phyloP scores from a whole-genome alignment of 1,284 basidiomycete genomes.

The Cryptococcus amylolentus region DNA sequence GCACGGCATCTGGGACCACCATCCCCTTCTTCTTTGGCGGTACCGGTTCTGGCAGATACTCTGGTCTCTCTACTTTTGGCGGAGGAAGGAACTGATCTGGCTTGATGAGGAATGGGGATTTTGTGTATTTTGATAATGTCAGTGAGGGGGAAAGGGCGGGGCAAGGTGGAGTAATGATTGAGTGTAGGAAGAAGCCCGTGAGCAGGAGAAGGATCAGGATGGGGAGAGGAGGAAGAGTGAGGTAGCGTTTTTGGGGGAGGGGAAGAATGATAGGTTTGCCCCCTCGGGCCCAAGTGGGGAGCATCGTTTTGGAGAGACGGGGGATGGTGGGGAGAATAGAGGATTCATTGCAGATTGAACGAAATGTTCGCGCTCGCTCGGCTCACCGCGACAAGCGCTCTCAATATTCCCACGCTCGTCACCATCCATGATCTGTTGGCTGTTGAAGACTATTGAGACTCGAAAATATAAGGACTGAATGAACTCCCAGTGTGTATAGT shows the following conservation, averaged over 20 bases:
- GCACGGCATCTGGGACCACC: constrained; percentile 46
- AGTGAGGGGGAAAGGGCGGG: not conserved
- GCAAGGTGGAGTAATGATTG: constrained; percentile 1
- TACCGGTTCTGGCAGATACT: constrained; percentile 31
- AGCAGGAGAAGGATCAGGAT: constrained; percentile 9
- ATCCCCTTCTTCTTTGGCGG: constrained; percentile 33
- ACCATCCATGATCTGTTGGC: too few relatives aligned
- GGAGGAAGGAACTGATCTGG: constrained; percentile 24
- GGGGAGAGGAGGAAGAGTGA: constrained; percentile 10
- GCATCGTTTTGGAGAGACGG: not conserved
- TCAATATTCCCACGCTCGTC: too few relatives aligned
- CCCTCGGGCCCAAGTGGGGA: not conserved
- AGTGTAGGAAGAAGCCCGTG: constrained; percentile 1
- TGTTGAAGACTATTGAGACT: too few relatives aligned
- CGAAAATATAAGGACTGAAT: too few relatives aligned
- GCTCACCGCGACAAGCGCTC: too few relatives aligned
- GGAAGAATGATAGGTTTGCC: constrained; percentile 8
- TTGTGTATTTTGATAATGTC: constrained; percentile 5
- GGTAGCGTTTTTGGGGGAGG: constrained; percentile 5
- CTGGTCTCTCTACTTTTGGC: constrained; percentile 14
- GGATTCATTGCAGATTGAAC: too few relatives aligned
- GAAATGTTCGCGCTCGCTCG: too few relatives aligned
- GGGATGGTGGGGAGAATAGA: not conserved
- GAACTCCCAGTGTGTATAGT: too few relatives aligned
- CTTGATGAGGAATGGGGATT: constrained; percentile 30